Evolutionary conservation across 2,329 filamentous ascomycete genomes (phyloP).

Genomic region (Lachnellula willkommii): DNA sequence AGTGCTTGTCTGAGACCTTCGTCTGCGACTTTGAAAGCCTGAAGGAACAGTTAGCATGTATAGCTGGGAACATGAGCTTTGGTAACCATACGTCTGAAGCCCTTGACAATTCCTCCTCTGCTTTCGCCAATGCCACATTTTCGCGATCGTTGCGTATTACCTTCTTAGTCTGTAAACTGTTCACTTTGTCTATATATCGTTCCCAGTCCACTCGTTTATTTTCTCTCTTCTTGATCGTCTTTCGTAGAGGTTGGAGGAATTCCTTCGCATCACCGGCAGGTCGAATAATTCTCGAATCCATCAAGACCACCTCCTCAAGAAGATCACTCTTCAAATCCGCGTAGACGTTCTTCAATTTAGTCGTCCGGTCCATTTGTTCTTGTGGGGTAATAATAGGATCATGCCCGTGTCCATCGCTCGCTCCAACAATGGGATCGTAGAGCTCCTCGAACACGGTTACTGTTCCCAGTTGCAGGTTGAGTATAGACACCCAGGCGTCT

Average conservation of each 20-base stretch:
- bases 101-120: constrained; percentile 62
- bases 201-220: constrained; percentile 80
- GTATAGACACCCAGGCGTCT: constrained; percentile 70
- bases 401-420: constrained; percentile 52
- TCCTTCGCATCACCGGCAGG: constrained; percentile 66
- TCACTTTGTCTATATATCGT: constrained; percentile 65
- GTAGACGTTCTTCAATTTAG: constrained; percentile 61
- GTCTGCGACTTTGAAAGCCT: constrained; percentile 72
- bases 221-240: constrained; percentile 79
- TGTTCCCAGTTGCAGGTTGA: constrained; percentile 62
- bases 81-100: constrained; percentile 52
- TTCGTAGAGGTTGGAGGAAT: constrained; percentile 66
- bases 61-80: constrained; percentile 1
- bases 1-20: constrained; percentile 66
- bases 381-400: constrained; percentile 56
- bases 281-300: constrained; percentile 64
- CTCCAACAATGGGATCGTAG: constrained; percentile 70
- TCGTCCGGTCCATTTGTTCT: constrained; percentile 57
- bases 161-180: constrained; percentile 62
- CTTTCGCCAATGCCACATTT: constrained; percentile 63
- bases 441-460: constrained; percentile 64
- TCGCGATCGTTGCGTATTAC: constrained; percentile 66
- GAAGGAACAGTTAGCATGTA: constrained; percentile 12
- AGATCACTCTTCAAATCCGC: constrained; percentile 67
- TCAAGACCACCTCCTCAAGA: constrained; percentile 62